Evolutionary conservation across 352 stramenopile species (phyloP).

Genomic region (Pythium grandisporangium): DNA sequence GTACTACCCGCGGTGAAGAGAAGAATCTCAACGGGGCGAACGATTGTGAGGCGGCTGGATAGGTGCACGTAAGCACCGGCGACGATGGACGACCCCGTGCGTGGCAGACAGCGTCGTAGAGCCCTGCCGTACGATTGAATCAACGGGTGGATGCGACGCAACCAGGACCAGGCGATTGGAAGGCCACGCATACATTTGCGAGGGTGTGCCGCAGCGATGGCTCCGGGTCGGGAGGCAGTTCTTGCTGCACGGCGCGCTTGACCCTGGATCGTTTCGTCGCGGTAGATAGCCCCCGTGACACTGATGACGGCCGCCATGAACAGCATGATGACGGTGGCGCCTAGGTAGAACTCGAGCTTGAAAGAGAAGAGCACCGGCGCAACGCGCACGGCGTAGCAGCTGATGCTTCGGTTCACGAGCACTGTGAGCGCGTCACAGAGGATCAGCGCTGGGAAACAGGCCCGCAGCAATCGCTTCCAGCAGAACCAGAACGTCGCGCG

Average conservation of each 20-base stretch:
- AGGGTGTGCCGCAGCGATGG: not conserved
- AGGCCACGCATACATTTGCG: not conserved
- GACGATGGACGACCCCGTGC: not conserved
- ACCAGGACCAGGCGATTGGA: not conserved
- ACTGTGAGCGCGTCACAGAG: not conserved
- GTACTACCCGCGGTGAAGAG: constrained; percentile 6
- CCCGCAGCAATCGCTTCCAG: not conserved
- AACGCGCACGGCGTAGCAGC: not conserved
- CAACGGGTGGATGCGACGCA: not conserved
- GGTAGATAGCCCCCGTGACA: no score
- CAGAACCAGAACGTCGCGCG: not conserved
- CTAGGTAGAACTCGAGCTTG: not conserved
- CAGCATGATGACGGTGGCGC: not conserved
- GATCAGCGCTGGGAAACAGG: not conserved
- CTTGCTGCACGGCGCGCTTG: not conserved
- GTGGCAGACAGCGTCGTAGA: no score
- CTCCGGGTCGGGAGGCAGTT: not conserved
- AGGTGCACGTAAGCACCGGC: constrained; percentile 5
- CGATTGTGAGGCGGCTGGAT: constrained; percentile 1
- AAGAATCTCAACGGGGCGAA: not conserved
- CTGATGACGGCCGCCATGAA: no score
- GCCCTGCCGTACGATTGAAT: no score
- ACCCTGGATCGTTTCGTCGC: not conserved
- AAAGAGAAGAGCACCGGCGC: not conserved
- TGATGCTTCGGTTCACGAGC: not conserved